Base-by-base conservation (phyloP, 352 stramenopile genomes). In the Pythium aquatile region DNA sequence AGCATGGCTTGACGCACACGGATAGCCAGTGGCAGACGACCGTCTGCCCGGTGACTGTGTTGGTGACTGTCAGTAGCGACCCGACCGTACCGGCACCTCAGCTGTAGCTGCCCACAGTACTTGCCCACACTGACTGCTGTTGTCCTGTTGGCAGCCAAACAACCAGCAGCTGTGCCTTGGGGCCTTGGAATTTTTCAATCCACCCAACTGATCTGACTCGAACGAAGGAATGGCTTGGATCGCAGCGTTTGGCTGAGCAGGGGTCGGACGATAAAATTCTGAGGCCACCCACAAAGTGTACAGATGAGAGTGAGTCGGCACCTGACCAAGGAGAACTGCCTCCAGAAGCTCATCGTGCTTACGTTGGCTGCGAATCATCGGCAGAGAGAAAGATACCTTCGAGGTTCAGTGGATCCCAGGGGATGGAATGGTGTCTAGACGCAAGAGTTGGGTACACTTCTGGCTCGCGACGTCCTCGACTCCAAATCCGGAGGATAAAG, bases 391-490 rank as follows among this genome's bases (percentile, higher is more conserved):
- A 49, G 42, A 49, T 49, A 28, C 20, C 20, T 24, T 24, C 20
- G 20, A 24, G 20, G 20, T 24, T 24, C 20, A 24, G 20, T 24
- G 20, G 20, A 24, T 24, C 20, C 20, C 1, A 24, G 20, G 20
- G 20, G 20, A 24, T 24, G 20, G 20, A 24, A 24, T 24, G 20
- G 20, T 39, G 33, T 39, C 8, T 11, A 39, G 8, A 39, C 33
- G 33, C 13, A 39, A 39, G n/a, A 51, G 44, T 51, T 51, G 44
- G 44, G 44, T 51, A 51, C 44, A 51, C 44, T 51, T 51, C 44
- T 51, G 44, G 44, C 44, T 51, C 44, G 44, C 44, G n/a, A 30
- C n/a, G 17, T 51, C 44, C 44, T 51, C n/a, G 44, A 51, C 5
- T 51, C 44, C n/a, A 11, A 20, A 51, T 42, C 37, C 37, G 37